Conservation (phyloP, 441 rosid species). For the Bruguiera hainesii region DNA sequence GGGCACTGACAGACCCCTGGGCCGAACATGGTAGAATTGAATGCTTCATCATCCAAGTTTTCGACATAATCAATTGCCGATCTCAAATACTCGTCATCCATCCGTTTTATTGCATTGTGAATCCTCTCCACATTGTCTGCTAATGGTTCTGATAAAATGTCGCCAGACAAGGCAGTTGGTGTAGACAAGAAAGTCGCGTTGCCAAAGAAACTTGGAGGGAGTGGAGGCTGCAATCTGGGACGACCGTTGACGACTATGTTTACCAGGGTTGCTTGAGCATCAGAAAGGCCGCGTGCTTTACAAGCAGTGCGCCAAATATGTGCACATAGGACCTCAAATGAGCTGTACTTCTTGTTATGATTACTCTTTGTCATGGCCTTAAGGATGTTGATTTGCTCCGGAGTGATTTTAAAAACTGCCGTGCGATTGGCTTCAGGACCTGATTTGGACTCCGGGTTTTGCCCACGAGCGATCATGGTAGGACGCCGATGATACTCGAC, state of each 20-base stretch:
- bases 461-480: background rate
- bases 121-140: slow-evolving; percentile 14
- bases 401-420: slow-evolving; percentile 14
- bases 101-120: slow-evolving; percentile 5
- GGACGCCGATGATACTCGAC: background rate
- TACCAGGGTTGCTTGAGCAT: background rate
- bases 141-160: slow-evolving; percentile 25
- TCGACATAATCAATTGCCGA: slow-evolving; percentile 28
- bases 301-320: slow-evolving; percentile 10
- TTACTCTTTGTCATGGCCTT: background rate
- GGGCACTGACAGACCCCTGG: slow-evolving; percentile 27
- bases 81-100: slow-evolving; percentile 30
- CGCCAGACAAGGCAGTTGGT: background rate
- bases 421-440: background rate
- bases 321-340: slow-evolving; percentile 1
- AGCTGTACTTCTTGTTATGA: background rate
- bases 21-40: slow-evolving; percentile 3
- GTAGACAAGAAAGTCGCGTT: background rate
- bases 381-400: slow-evolving; percentile 12
- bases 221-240: slow-evolving; percentile 7
- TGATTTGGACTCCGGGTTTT: background rate
- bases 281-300: slow-evolving; percentile 4
- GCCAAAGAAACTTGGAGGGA: background rate
- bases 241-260: background rate
- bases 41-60: background rate